Evolutionary conservation across 1,284 basidiomycete species (phyloP).

Genomic region (Leccinum solheimii): DNA sequence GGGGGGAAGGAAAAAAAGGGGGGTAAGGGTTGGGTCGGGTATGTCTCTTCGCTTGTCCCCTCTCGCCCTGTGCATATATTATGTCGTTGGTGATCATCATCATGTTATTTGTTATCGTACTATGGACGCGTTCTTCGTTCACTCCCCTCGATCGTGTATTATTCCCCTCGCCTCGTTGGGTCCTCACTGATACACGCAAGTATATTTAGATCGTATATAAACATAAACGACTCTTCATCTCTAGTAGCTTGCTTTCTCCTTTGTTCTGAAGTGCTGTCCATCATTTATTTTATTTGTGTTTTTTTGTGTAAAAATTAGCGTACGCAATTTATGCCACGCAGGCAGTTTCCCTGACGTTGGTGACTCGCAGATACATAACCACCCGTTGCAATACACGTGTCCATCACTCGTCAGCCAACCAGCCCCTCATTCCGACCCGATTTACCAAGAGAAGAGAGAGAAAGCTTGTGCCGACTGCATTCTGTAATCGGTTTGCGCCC

Average conservation of each 20-base stretch:
- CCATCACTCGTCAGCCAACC: neutral
- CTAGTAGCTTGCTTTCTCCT: slow-evolving; percentile 11
- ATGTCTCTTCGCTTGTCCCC: neutral
- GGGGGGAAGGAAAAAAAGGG: neutral
- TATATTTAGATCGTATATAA: slow-evolving; percentile 25
- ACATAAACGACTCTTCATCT: slow-evolving; percentile 1
- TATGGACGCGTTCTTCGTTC: slow-evolving; percentile 1
- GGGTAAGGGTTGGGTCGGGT: neutral
- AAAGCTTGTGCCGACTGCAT: slow-evolving; percentile 2
- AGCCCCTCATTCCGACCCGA: neutral
- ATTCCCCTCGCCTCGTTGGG: neutral
- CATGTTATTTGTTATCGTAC: slow-evolving; percentile 10
- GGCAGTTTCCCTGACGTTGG: neutral
- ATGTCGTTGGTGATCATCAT: slow-evolving; percentile 1
- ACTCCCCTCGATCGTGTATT: slow-evolving; percentile 13
- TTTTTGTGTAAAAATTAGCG: neutral
- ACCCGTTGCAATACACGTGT: neutral
- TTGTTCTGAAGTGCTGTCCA: neutral
- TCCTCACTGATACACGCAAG: slow-evolving; percentile 6
- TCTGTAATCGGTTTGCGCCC: slow-evolving; percentile 23
- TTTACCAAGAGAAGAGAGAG: neutral
- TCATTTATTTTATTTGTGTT: slow-evolving; percentile 3
- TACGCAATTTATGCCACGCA: neutral
- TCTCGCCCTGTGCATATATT: slow-evolving; percentile 1
- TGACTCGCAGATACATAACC: neutral